Evolutionary conservation across 2,329 filamentous ascomycete species (phyloP), one percentile per base, ranked within the genome.

Genomic region (Pseudogymnoascus pannorum): DNA sequence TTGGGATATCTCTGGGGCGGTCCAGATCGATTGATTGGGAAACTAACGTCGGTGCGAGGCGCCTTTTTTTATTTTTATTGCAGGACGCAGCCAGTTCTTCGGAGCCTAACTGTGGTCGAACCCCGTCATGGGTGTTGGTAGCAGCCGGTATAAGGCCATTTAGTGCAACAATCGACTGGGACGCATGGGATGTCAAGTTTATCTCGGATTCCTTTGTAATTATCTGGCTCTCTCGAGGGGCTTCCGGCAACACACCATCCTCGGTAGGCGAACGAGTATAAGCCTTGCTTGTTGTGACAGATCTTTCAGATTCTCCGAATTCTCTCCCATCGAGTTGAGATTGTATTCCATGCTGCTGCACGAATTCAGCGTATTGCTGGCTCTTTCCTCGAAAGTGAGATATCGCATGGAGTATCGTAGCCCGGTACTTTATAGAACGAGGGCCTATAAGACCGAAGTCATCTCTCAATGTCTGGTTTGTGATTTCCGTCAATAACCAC

Each of bases 1-100:
- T 69, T 8, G 64, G 66, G 57, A 71, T 64, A 5, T 62, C 62
- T 11, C 68, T 65, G 44, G 66, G 58, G 54, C 65, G 59, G 29
- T 64, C 60, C 16, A 59, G 57, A 58, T 68, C 66, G 48, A 71
- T 63, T 9, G 31, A 59, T 11, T 67, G 44, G 8, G 69, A 66
- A n/a, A 73, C 35, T 1, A 69, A 62, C 18, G 67, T 72, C 20
- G 71, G 67, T 8, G 67, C 69, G 22, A 75, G 64, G 58, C 73
- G 66, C 63, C 71, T 73, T 60, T 67, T 68, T 60, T 73, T 72
- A 60, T 70, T 71, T 18, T 57, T 61, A 48, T 68, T 61, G 60
- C 40, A 12, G 20, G 11, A 11, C 31, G 26, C 8, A 54, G 48
- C 26, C 16, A 31, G 26, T 18, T 20, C 48, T 54, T 54, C 48